These are phyloP conservation scores for Taxawa tesnikishii DNA, from an alignment of 2,329 filamentous ascomycete genomes.

Conservation along the genomic window DNA sequence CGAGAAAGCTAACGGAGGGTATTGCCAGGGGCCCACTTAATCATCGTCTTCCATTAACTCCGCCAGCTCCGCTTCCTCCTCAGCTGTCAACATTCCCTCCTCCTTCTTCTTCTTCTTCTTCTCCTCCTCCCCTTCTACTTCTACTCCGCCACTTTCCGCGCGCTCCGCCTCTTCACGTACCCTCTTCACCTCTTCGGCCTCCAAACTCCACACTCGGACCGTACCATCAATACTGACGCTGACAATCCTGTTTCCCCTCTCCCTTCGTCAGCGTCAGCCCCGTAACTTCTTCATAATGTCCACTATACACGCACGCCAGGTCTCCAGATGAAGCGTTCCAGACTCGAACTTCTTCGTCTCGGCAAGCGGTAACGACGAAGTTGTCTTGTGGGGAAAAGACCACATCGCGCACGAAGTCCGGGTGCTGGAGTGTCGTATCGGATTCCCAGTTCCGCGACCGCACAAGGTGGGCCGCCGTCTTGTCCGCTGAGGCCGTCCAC, in stretches of 20 bases:
- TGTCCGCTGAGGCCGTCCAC: constrained; percentile 91
- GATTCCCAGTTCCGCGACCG: constrained; percentile 55
- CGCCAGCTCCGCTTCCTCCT: constrained; percentile 86
- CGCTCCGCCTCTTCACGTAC: constrained; percentile 39
- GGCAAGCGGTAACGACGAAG: constrained; percentile 69
- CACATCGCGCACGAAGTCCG: constrained; percentile 81
- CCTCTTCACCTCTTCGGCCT: constrained; percentile 45
- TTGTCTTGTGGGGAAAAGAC: constrained; percentile 51
- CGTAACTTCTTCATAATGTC: constrained; percentile 90
- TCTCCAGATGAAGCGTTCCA: constrained; percentile 50
- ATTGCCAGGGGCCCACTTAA: too few relatives aligned
- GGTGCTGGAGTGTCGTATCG: constrained; percentile 65
- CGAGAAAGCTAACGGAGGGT: too few relatives aligned
- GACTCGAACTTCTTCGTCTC: constrained; percentile 83
- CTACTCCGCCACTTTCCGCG: constrained; percentile 29
- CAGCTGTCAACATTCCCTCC: constrained; percentile 56
- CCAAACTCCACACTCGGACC: constrained; percentile 70
- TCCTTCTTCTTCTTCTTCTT: constrained; percentile 30
- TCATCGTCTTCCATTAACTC: constrained; percentile 61
- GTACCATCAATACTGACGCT: constrained; percentile 89
- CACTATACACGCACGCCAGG: constrained; percentile 33
- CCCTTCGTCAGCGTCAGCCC: constrained; percentile 52
- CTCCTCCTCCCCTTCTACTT: constrained; percentile 28
- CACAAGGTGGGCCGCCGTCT: constrained; percentile 68
- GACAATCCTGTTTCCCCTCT: constrained; percentile 45